Percentiles rank a stretch among this genome's conserved stretches.
Conservation (phyloP, 1,139 yeast species). For the Sugiyamaella paludigena region DNA sequence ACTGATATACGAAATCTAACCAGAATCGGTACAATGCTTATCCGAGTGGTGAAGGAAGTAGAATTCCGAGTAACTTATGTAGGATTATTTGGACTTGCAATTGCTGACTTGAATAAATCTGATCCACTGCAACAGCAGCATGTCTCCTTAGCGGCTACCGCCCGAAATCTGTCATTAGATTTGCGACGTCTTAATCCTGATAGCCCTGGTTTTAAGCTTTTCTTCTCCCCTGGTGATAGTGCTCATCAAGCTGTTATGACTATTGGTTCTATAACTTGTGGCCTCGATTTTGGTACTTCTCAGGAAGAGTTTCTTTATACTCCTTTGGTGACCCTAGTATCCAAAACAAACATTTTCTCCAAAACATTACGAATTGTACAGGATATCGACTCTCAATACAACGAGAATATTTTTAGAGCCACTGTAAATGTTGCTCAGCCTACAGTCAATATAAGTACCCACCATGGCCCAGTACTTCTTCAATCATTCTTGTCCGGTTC, state of each 20-base stretch:
- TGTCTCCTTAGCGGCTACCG: constrained; percentile 29
- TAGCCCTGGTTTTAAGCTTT: constrained; percentile 41
- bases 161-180: constrained; percentile 40
- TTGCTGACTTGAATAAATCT: not conserved
- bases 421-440: constrained; percentile 40
- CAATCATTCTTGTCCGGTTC: constrained; percentile 18
- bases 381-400: constrained; percentile 28
- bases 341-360: constrained; percentile 39
- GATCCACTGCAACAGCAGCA: constrained; percentile 1
- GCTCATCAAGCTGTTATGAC: constrained; percentile 44
- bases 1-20: constrained; percentile 28
- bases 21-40: constrained; percentile 31
- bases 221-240: constrained; percentile 35
- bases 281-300: constrained; percentile 26
- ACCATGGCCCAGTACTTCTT: constrained; percentile 34
- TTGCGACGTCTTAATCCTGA: constrained; percentile 40
- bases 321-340: constrained; percentile 40
- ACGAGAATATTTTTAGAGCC: constrained; percentile 34
- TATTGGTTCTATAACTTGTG: constrained; percentile 39
- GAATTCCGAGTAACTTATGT: constrained; percentile 35
- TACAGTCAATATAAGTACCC: constrained; percentile 38
- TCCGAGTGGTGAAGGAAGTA: constrained; percentile 38
- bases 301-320: constrained; percentile 42
- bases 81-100: constrained; percentile 27
- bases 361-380: constrained; percentile 35